A percentile compares a stretch with the other conserved stretches of the same genome.
These are phyloP conservation scores for Penicillium sp. DNA, from an alignment of 2,329 filamentous ascomycete genomes.

Conservation along the genomic window DNA sequence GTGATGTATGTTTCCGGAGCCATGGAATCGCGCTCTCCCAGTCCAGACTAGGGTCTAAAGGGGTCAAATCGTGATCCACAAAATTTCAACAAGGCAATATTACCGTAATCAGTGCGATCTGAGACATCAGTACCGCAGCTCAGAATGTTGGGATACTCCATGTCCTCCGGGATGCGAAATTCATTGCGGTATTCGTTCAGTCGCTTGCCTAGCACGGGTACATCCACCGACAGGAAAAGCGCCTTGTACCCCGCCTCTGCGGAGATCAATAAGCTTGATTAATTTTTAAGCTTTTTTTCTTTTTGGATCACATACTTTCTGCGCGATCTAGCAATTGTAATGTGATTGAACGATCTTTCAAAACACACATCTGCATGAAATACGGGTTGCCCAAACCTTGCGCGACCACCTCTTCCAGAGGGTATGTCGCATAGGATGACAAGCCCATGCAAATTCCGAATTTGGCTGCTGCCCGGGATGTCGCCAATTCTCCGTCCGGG, in stretches of 20 bases:
- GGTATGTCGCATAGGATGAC: conserved; percentile 47
- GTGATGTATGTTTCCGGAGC: conserved; percentile 47
- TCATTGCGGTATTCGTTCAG: conserved; percentile 55
- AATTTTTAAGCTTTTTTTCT: not conserved
- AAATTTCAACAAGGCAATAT: not conserved
- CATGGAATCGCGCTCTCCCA: conserved; percentile 54
- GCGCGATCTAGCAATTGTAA: conserved; percentile 43
- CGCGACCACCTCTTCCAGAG: conserved; percentile 48
- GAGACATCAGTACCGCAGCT: conserved; percentile 24
- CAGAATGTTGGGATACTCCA: conserved; percentile 47
- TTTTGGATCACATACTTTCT: conserved; percentile 37
- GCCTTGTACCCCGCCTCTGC: conserved; percentile 52
- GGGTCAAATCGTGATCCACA: conserved; percentile 1
- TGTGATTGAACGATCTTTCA: conserved; percentile 49
- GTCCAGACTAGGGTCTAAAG: conserved; percentile 40
- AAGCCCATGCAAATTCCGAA: conserved; percentile 49
- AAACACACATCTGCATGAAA: conserved; percentile 55
- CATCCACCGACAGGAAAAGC: conserved; percentile 56
- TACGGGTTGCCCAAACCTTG: conserved; percentile 46
- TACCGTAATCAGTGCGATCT: conserved; percentile 30
- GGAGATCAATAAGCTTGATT: not conserved
- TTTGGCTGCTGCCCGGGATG: conserved; percentile 47
- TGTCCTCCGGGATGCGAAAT: conserved; percentile 48
- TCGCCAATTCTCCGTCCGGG: conserved; percentile 52
- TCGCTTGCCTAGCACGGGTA: conserved; percentile 53